These are phyloP conservation scores for Cryoendolithus antarcticus DNA, from an alignment of 2,329 filamentous ascomycete species.

Conservation along the genomic window DNA sequence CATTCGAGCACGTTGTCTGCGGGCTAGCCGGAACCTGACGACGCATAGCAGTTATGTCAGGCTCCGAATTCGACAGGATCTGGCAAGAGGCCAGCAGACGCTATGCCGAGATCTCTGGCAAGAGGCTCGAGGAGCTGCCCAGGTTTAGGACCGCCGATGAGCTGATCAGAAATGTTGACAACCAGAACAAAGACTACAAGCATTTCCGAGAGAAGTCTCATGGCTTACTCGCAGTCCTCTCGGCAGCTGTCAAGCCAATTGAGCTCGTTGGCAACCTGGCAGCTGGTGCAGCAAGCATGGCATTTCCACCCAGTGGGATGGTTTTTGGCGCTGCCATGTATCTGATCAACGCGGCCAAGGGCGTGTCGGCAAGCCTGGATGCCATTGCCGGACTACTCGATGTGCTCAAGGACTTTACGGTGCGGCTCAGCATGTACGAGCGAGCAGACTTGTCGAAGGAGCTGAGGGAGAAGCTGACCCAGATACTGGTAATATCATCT, in stretches of 20 bases:
- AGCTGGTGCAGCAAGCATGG: slow-evolving; percentile 25
- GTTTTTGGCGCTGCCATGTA: slow-evolving; percentile 34
- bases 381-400: slow-evolving; percentile 34
- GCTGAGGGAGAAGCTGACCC: slow-evolving; percentile 29
- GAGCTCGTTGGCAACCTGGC: slow-evolving; percentile 30
- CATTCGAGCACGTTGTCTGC: too few species aligned
- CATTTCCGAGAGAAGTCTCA: slow-evolving; percentile 4
- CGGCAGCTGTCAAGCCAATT: slow-evolving; percentile 20
- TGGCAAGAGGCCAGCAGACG: slow-evolving; percentile 5
- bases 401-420: slow-evolving; percentile 24
- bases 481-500: slow-evolving; percentile 22
- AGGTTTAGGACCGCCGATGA: slow-evolving; percentile 4
- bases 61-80: slow-evolving; percentile 1
- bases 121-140: slow-evolving; percentile 4
- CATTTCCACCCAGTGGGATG: slow-evolving; percentile 30
- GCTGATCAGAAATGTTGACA: slow-evolving; percentile 4
- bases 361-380: slow-evolving; percentile 35
- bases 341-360: slow-evolving; percentile 32
- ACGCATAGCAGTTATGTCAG: not conserved
- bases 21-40: too few species aligned
- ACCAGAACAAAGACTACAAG: slow-evolving; percentile 3
- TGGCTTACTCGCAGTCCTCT: slow-evolving; percentile 3
- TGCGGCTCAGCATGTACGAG: slow-evolving; percentile 31
- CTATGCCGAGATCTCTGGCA: slow-evolving; percentile 3
- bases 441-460: slow-evolving; percentile 27